phyloP scores from a whole-genome alignment of 768 basidiomycete species.

The Rickenella mellea region DNA sequence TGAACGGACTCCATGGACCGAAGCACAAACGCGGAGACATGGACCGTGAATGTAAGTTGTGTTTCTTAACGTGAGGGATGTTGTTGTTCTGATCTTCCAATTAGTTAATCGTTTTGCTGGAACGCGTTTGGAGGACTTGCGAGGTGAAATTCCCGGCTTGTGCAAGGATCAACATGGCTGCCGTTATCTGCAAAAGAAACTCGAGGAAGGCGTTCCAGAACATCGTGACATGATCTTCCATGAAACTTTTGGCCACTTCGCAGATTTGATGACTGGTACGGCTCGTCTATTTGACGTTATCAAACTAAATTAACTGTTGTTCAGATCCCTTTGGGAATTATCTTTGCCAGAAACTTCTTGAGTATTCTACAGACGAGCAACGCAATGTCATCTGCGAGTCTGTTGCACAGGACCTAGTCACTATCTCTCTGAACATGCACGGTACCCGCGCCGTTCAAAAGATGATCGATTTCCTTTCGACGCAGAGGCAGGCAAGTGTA shows the following conservation, averaged over 20 bases:
- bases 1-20: slow-evolving; percentile 84
- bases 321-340: slow-evolving; percentile 98
- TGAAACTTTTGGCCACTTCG: slow-evolving; percentile 95
- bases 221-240: slow-evolving; percentile 99
- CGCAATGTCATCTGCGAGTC: slow-evolving; percentile 95
- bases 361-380: slow-evolving; percentile 96
- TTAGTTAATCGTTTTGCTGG: slow-evolving; percentile 95
- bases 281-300: slow-evolving; percentile 2
- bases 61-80: neutral
- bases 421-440: slow-evolving; percentile 99
- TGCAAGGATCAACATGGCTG: slow-evolving; percentile 99
- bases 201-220: slow-evolving; percentile 91
- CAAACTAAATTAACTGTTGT: slow-evolving; percentile 2
- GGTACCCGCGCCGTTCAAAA: slow-evolving; percentile 99
- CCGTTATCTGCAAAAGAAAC: slow-evolving; percentile 95
- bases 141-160: slow-evolving; percentile 85
- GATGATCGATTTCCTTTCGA: slow-evolving; percentile 99
- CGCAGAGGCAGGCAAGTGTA: slow-evolving; percentile 76
- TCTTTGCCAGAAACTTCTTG: slow-evolving; percentile 94
- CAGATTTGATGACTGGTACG: slow-evolving; percentile 94
- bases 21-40: slow-evolving; percentile 93
- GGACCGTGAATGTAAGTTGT: slow-evolving; percentile 67
- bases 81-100: neutral
- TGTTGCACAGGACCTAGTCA: slow-evolving; percentile 94
- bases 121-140: slow-evolving; percentile 88